Evolutionary conservation across 2,329 filamentous ascomycete genomes (phyloP).

Genomic region (Scytalidium sp.): DNA sequence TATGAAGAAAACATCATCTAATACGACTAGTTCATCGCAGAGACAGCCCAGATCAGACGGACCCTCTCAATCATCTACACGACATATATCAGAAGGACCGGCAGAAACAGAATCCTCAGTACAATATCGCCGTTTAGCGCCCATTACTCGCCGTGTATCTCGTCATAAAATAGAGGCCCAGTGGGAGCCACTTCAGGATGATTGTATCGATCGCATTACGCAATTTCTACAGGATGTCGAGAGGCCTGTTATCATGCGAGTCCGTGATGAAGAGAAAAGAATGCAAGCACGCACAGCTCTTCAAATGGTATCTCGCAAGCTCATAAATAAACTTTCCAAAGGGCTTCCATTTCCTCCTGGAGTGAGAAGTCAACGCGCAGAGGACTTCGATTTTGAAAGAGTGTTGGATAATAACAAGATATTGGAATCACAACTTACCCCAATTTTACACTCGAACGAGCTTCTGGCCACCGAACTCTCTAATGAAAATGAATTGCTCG

Average conservation of each 20-base stretch:
- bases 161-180: slow-evolving; percentile 64
- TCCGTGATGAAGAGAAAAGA: slow-evolving; percentile 42
- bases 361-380: slow-evolving; percentile 44
- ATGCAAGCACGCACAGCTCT: slow-evolving; percentile 48
- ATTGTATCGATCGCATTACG: slow-evolving; percentile 53
- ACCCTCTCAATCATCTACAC: not conserved
- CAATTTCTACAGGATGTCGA: slow-evolving; percentile 56
- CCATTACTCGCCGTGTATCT: slow-evolving; percentile 52
- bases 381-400: slow-evolving; percentile 65
- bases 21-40: not conserved
- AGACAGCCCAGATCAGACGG: not conserved
- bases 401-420: slow-evolving; percentile 56
- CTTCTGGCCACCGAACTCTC: slow-evolving; percentile 57
- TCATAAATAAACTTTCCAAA: slow-evolving; percentile 55
- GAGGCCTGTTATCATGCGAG: slow-evolving; percentile 57
- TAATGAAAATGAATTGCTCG: slow-evolving; percentile 52
- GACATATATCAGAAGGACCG: not conserved
- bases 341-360: slow-evolving; percentile 66
- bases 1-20: not conserved
- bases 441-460: slow-evolving; percentile 59
- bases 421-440: slow-evolving; percentile 58
- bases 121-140: slow-evolving; percentile 47
- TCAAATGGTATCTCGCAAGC: slow-evolving; percentile 48
- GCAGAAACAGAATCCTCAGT: slow-evolving; percentile 7
- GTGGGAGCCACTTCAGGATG: slow-evolving; percentile 57